A percentile compares a stretch with the other conserved stretches of the same genome.
Conservation (phyloP, 441 rosid species). For the Manihot esculenta region DNA sequence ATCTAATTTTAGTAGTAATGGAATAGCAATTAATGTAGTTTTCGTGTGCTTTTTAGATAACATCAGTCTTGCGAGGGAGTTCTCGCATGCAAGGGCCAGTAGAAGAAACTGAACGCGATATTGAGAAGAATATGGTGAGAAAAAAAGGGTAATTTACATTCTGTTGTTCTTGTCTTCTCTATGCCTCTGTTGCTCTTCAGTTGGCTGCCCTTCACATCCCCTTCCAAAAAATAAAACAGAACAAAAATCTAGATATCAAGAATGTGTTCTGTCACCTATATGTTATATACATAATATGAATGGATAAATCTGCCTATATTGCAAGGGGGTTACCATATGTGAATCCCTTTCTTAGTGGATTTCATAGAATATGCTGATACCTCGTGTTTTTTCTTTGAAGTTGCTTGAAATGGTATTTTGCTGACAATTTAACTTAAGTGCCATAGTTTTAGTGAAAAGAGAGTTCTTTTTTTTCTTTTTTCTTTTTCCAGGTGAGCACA, state of each 20-base stretch:
- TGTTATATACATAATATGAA: not conserved
- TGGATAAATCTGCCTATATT: not conserved
- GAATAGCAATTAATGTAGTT: conserved; percentile 25
- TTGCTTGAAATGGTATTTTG: not conserved
- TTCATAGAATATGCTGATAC: not conserved
- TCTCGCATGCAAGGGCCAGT: conserved; percentile 36
- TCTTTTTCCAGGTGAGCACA: not conserved
- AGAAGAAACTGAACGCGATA: conserved; percentile 35
- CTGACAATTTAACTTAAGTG: not conserved
- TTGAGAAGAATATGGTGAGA: conserved; percentile 48
- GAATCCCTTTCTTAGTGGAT: not conserved
- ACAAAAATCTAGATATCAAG: not conserved
- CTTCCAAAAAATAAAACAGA: not conserved
- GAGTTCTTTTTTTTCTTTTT: too few relatives aligned
- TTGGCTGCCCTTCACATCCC: not conserved
- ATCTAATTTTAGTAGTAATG: not conserved
- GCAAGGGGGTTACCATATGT: not conserved
- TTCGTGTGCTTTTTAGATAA: conserved; percentile 38
- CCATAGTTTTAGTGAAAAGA: not conserved
- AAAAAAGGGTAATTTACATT: conserved; percentile 43
- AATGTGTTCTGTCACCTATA: not conserved
- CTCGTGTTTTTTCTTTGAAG: not conserved
- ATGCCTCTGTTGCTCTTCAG: not conserved
- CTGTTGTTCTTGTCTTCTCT: conserved; percentile 27
- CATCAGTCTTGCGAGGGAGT: conserved; percentile 37